Base-by-base conservation (phyloP, 495 filamentous ascomycete genomes). In the Pseudomonodictys pantanalensis region DNA sequence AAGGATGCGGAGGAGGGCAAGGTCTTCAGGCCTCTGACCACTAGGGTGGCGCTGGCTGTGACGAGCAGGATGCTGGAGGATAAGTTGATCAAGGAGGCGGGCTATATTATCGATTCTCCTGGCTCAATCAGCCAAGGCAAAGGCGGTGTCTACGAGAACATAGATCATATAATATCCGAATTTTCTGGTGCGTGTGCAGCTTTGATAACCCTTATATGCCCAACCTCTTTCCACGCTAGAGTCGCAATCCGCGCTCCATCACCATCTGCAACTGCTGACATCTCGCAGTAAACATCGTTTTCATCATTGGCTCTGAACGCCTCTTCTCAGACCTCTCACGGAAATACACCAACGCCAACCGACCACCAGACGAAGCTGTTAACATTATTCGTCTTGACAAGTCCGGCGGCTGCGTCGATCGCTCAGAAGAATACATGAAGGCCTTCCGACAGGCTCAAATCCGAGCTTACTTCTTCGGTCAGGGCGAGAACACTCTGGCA, bases 391-490 rank as follows among this genome's bases (percentile, higher is more conserved):
- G 86, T 49, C 78, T 98, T 6, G 83, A 89, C 41, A 95, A 92
- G 71, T 93, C 90, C 0, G 91, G 91, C 15, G 93, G 93, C 5
- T 91, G 89, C 48, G 90, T 91, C 11, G 85, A 91, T 62, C 80
- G 91, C 35, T 90, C 95, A 60, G 81, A 83, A 11, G 71, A 77
- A 1, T 97, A 88, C 70, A 81, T 91, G 77, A 87, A 86, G 56
- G 77, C 81, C 26, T 71, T 82, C 2, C 78, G 85, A 24, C 87
- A 92, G 58, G 83, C 84, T 0, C 83, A 87, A 28, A 91, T 97
- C 17, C 86, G 85, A 52, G 84, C 91, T 55, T 99, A 97, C 72
- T 99, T 97, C 77, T 97, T 97, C 71, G 93, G 93, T 2, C 85
- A 86, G 58, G 60, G 41, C 68, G 86, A 84, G 61, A 78, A 83